A percentile compares a stretch with the other conserved stretches of the same genome.
phyloP scores from a whole-genome alignment of 106 monocot species.

The Apostasia shenzhenica region DNA sequence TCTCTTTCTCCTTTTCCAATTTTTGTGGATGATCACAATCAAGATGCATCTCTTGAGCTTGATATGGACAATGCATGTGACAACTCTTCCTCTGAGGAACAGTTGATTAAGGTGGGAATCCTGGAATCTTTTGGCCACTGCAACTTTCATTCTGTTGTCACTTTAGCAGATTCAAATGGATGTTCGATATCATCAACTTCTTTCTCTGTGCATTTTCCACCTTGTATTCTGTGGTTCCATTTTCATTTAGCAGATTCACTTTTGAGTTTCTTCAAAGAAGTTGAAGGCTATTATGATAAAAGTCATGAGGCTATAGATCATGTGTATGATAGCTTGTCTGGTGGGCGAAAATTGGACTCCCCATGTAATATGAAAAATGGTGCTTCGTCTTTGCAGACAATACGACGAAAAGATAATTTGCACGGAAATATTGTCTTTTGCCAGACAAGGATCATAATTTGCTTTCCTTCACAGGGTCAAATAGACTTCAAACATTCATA shows the following conservation, averaged over 20 bases:
- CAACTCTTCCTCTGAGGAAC: neutral
- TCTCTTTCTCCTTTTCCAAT: slow-evolving; percentile 57
- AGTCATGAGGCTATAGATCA: slow-evolving; percentile 1
- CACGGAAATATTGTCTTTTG: slow-evolving; percentile 54
- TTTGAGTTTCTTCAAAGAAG: slow-evolving; percentile 32
- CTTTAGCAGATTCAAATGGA: slow-evolving; percentile 29
- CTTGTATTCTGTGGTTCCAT: slow-evolving; percentile 67
- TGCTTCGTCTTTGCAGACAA: slow-evolving; percentile 8
- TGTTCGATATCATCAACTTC: slow-evolving; percentile 27
- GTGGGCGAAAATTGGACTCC: slow-evolving; percentile 6
- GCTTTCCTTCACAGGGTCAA: slow-evolving; percentile 46
- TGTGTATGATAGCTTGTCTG: slow-evolving; percentile 3
- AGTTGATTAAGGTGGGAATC: slow-evolving; percentile 39
- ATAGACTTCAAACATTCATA: slow-evolving; percentile 22
- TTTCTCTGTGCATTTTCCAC: slow-evolving; percentile 59
- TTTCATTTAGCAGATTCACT: slow-evolving; percentile 51
- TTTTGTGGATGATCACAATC: slow-evolving; percentile 15
- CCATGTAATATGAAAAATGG: slow-evolving; percentile 13
- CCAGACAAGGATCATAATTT: slow-evolving; percentile 53
- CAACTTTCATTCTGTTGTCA: slow-evolving; percentile 31
- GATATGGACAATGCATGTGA: neutral
- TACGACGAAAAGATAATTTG: slow-evolving; percentile 23
- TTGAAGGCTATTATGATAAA: slow-evolving; percentile 29
- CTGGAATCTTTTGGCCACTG: slow-evolving; percentile 69
- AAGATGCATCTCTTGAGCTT: slow-evolving; percentile 10